Base-by-base conservation (phyloP, 1,139 yeast species). In the Kodamaea ohmeri region DNA sequence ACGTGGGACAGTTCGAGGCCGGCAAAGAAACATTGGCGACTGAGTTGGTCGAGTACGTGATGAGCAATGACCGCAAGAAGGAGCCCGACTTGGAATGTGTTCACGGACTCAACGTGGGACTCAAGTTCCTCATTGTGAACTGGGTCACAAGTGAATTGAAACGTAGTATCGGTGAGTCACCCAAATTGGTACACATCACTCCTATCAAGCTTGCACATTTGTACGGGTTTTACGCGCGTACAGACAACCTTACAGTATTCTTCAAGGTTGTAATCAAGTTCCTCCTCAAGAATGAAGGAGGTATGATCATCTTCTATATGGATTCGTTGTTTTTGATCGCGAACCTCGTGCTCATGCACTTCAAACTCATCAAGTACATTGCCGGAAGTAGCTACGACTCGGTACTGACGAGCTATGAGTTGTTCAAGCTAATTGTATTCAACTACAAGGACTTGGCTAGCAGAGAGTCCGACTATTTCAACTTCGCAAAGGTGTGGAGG, bases 141-240 rank as follows among this genome's bases (percentile, higher is more conserved):
- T 64, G 73, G 69, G 49, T 71, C 15, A 68, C 76, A 0, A 60
- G 58, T 20, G 71, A 69, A 38, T 49, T 75, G 13, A 66, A 66
- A 38, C 35, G 45, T 0, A 51, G 55, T 0, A 53, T 71, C 2
- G 48, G 55, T 3, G 53, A 54, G 12, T 63, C 74, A 0, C 60
- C 67, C 0, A 65, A 58, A 37, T 52, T 71, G 35, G 58, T 72
- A 2, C 74, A 66, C 42, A 55, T 72, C 3, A 60, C 63, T 7
- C 65, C 71, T 2, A 44, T 49, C 3, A 57, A 59, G 4, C 47
- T 75, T 3, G 49, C 69, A 12, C 42, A 53, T 25, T 50, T 70
- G 36, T 67, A 67, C 55, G 45, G 60, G 32, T 49, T 68, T 35
- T 66, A 64, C 49, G 45, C 61, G 3, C 37, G 51, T 33, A 58